These are phyloP conservation scores for Symbiotaphrina buchneri DNA, from an alignment of 495 filamentous ascomycete species.

Conservation along the genomic window DNA sequence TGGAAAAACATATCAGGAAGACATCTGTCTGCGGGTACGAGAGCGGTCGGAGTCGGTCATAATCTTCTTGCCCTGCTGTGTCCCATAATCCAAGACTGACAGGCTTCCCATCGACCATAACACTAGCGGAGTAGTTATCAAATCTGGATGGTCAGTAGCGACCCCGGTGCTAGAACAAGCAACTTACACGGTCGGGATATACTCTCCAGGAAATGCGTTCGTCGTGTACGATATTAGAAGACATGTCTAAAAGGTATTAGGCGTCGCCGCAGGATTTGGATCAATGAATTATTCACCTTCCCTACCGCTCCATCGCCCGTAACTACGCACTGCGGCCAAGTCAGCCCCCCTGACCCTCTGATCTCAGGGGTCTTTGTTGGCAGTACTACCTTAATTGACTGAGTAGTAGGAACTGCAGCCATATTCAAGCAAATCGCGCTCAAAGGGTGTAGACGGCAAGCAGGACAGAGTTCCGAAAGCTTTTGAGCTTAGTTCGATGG, in stretches of 20 bases:
- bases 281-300: conserved; percentile 38
- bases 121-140: conserved; percentile 96
- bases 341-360: neutral
- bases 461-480: no score
- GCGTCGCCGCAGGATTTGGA: conserved; percentile 1
- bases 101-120: conserved; percentile 94
- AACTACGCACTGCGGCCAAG: conserved; percentile 59
- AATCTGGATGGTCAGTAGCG: conserved; percentile 36
- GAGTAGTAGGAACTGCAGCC: conserved; percentile 44
- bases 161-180: conserved; percentile 3
- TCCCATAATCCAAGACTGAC: conserved; percentile 96
- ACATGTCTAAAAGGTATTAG: conserved; percentile 48
- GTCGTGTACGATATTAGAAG: conserved; percentile 98
- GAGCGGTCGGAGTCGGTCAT: conserved; percentile 84
- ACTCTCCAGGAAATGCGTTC: conserved; percentile 97
- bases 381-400: conserved; percentile 45
- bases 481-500: no score
- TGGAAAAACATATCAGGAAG: conserved; percentile 95
- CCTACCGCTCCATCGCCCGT: conserved; percentile 97
- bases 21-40: conserved; percentile 97
- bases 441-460: no score
- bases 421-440: conserved; percentile 16
- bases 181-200: conserved; percentile 94
- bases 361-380: no score
- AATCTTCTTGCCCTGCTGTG: conserved; percentile 97